phyloP scores from a whole-genome alignment of 768 basidiomycete genomes.

The Naganishia kalamii region DNA sequence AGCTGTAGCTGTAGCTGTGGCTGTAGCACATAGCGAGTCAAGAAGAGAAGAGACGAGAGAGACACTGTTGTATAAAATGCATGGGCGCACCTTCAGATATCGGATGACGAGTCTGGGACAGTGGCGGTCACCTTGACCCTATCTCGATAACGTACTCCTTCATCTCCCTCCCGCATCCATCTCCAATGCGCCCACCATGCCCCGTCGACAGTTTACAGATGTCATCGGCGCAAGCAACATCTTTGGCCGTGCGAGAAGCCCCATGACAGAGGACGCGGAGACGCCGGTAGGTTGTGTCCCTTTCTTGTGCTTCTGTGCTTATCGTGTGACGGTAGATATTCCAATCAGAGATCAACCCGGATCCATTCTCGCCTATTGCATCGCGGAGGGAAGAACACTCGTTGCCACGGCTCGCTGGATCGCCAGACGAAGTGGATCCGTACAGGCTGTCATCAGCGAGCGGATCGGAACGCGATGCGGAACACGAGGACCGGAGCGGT shows the following conservation, averaged over 20 bases:
- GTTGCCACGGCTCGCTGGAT: not conserved
- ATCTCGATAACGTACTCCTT: no score
- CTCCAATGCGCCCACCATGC: no score
- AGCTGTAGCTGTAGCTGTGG: no score
- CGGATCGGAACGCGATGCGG: not conserved
- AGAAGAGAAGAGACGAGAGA: no score
- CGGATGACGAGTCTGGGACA: no score
- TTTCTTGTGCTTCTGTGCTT: not conserved
- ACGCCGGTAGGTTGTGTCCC: not conserved
- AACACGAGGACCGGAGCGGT: not conserved
- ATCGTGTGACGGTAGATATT: not conserved
- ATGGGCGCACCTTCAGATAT: no score
- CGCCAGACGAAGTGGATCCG: slow-evolving; percentile 13
- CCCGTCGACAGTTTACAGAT: slow-evolving; percentile 1
- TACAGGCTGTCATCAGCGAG: slow-evolving; percentile 3
- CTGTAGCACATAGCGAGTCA: no score
- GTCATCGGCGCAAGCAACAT: not conserved
- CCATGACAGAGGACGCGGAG: not conserved
- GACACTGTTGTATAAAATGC: no score
- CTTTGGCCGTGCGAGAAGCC: not conserved
- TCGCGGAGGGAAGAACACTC: not conserved
- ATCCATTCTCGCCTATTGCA: slow-evolving; percentile 1
- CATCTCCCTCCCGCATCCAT: no score
- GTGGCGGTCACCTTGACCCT: no score
- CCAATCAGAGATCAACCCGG: slow-evolving; percentile 11